phyloP scores from a whole-genome alignment of 805 yeast genomes.

The Scheffersomyces stipitis region DNA sequence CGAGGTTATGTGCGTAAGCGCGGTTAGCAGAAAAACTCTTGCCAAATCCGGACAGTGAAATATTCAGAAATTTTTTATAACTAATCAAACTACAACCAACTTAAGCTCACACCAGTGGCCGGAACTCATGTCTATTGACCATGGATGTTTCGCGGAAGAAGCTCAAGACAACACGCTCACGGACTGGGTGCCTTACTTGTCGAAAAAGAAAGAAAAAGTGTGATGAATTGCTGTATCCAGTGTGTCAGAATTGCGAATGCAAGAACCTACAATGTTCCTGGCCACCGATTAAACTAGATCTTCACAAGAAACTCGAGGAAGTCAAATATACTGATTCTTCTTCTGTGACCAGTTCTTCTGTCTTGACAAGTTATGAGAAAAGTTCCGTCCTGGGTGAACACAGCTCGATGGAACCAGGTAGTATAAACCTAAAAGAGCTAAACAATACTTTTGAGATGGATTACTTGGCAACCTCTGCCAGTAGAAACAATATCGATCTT shows the following conservation, averaged over 20 bases:
- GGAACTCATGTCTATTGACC: too few species aligned
- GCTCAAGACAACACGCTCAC: slow-evolving; percentile 19
- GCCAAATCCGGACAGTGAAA: slow-evolving; percentile 28
- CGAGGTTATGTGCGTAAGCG: slow-evolving; percentile 21
- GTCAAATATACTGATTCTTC: slow-evolving; percentile 21
- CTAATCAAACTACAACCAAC: neutral
- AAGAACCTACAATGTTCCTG: slow-evolving; percentile 24
- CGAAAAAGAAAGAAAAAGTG: slow-evolving; percentile 29
- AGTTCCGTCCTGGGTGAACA: neutral
- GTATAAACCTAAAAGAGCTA: neutral
- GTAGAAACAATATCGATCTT: neutral
- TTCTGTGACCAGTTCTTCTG: neutral
- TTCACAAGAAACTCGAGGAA: slow-evolving; percentile 19
- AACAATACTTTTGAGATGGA: neutral
- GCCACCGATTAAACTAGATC: slow-evolving; percentile 23
- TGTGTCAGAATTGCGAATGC: slow-evolving; percentile 24
- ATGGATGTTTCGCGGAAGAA: slow-evolving; percentile 8
- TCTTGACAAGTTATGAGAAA: too few species aligned
- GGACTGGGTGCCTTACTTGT: slow-evolving; percentile 35
- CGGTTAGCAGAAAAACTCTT: slow-evolving; percentile 23
- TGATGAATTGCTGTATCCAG: slow-evolving; percentile 32
- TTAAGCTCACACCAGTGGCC: neutral
- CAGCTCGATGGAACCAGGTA: neutral
- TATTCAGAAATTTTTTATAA: neutral
- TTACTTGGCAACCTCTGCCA: neutral